Percentiles rank a stretch among this genome's conserved stretches.
These are phyloP conservation scores for Dujonia santamariae DNA, from an alignment of 1,139 yeast species.

Conservation along the genomic window DNA sequence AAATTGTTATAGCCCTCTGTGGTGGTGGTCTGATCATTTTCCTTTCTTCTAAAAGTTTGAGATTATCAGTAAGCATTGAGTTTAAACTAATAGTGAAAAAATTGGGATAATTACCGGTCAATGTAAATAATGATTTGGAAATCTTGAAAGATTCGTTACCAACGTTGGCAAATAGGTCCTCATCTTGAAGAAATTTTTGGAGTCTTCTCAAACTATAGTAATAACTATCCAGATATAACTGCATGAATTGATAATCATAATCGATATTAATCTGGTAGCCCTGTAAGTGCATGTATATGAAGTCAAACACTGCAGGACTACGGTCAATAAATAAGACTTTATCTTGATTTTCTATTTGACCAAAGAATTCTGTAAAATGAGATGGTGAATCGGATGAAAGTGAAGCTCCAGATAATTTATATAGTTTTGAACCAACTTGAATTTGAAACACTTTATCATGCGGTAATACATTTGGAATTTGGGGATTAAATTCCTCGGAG, in stretches of 20 bases:
- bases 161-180: slow-evolving; percentile 58
- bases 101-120: slow-evolving; percentile 73
- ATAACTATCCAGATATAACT: slow-evolving; percentile 67
- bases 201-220: slow-evolving; percentile 67
- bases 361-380: slow-evolving; percentile 53
- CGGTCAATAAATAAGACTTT: slow-evolving; percentile 70
- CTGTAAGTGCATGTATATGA: slow-evolving; percentile 69
- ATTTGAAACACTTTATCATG: slow-evolving; percentile 64
- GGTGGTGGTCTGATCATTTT: slow-evolving; percentile 75
- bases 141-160: slow-evolving; percentile 63
- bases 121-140: slow-evolving; percentile 47
- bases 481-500: slow-evolving; percentile 38
- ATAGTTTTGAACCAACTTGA: slow-evolving; percentile 66
- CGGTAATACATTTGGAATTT: slow-evolving; percentile 59
- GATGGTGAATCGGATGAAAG: slow-evolving; percentile 77
- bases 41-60: slow-evolving; percentile 31
- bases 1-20: slow-evolving; percentile 51
- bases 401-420: slow-evolving; percentile 74
- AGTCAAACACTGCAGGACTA: slow-evolving; percentile 66
- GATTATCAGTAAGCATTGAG: slow-evolving; percentile 46
- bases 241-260: slow-evolving; percentile 58
- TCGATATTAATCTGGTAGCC: slow-evolving; percentile 65
- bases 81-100: slow-evolving; percentile 65
- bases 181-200: slow-evolving; percentile 44
- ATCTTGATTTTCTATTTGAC: slow-evolving; percentile 29